A percentile compares a stretch with the other conserved stretches of the same genome.
Conservation (phyloP, 2,329 filamentous ascomycete genomes). For the Trichophyton equinum region DNA sequence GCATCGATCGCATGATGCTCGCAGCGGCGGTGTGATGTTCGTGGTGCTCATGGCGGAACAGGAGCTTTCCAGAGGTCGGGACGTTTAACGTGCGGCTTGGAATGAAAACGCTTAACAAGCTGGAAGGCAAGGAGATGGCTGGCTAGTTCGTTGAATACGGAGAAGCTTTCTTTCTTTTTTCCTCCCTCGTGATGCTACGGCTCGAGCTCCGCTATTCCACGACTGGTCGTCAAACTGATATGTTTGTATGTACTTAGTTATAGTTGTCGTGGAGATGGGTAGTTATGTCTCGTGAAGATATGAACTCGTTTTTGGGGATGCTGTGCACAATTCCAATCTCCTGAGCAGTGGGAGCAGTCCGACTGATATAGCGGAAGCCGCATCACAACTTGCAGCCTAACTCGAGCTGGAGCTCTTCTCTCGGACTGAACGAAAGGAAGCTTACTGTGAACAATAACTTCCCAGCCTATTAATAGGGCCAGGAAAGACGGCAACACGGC, state of each 20-base stretch:
- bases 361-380: too few species aligned
- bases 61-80: not conserved
- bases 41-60: not conserved
- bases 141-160: not conserved
- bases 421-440: not conserved
- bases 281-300: too few species aligned
- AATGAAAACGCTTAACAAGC: not conserved
- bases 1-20: not conserved
- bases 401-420: not conserved
- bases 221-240: too few species aligned
- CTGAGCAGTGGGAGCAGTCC: too few species aligned
- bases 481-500: not conserved
- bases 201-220: not conserved
- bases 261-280: too few species aligned
- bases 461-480: not conserved
- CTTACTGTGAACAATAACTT: not conserved
- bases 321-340: too few species aligned
- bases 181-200: not conserved
- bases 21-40: not conserved
- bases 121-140: not conserved
- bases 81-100: not conserved
- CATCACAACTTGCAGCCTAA: not conserved
- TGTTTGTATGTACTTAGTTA: too few species aligned
- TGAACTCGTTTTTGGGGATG: too few species aligned
- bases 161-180: not conserved